Evolutionary conservation across 108 stramenopile genomes (phyloP).

Genomic region (Skeletonema marinoi): DNA sequence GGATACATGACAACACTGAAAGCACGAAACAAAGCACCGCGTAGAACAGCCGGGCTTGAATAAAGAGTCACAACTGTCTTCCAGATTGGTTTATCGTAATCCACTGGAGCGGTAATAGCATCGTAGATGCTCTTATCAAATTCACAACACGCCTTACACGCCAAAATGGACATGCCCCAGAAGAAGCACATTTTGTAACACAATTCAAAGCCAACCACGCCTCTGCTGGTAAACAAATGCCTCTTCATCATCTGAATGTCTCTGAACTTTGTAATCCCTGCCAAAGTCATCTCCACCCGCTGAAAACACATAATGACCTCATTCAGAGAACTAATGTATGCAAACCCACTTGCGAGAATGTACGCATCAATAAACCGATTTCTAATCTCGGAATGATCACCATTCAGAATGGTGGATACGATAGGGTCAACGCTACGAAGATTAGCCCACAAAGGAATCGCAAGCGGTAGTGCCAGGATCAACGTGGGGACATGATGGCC

Average conservation of each 20-base stretch:
- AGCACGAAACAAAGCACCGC: constrained; percentile 14
- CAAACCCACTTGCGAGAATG: constrained; percentile 13
- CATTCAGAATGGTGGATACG: not conserved
- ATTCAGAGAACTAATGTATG: constrained; percentile 26
- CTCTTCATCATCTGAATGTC: constrained; percentile 4
- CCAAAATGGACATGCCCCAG: constrained; percentile 23
- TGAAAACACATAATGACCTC: constrained; percentile 35
- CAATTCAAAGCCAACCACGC: constrained; percentile 10
- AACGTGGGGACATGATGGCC: constrained; percentile 27
- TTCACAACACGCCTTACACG: constrained; percentile 26
- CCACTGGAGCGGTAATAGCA: not conserved
- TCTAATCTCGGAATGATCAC: not conserved
- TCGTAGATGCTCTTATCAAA: constrained; percentile 11
- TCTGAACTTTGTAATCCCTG: not conserved
- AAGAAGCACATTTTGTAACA: constrained; percentile 23
- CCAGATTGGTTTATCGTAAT: not conserved
- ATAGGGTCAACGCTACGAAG: not conserved
- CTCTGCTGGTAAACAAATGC: constrained; percentile 17
- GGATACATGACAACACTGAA: constrained; percentile 31
- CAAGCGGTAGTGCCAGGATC: constrained; percentile 11
- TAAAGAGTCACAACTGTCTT: constrained; percentile 7
- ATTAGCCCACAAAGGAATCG: constrained; percentile 10
- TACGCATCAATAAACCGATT: constrained; percentile 5
- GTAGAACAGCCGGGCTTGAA: constrained; percentile 6
- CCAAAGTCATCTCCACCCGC: constrained; percentile 16